Base-by-base conservation (phyloP, 2,329 filamentous ascomycete genomes). In the Camptophora hylomeconis region DNA sequence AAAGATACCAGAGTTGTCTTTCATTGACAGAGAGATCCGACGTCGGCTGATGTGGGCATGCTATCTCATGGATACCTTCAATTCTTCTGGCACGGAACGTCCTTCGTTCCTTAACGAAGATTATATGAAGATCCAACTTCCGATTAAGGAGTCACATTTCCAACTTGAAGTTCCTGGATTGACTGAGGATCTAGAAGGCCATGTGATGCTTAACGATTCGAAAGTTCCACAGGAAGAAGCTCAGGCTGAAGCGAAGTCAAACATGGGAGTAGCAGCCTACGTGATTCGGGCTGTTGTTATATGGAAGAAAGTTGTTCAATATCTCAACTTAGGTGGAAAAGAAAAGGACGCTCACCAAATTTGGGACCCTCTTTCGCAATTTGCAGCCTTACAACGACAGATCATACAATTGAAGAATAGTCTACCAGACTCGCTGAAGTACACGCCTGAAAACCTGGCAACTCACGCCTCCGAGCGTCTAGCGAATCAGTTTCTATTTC, bases 11-110 rank as follows among this genome's bases (percentile, higher is more conserved):
- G 72, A 78, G 38, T 67, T 89, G 29, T 93, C 83, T 49, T 89
- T 89, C 43, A 83, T 86, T 10, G 89, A 95, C 51, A 77, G 83
- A 16, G 89, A 98, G 52, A 94, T 95, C 30, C 71, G 89, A 36
- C 66, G 89, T 42, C 72, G 89, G 32, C 89, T 84, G 2, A 95
- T 98, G 87, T 98, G 89, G 89, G 81, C 86, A 8, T 95, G 87
- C 50, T 93, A 93, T 47, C 56, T 94, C 32, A 94, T 95, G 86
- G 89, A 98, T 51, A 75, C 87, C 0, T 94, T 94, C 61, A 94
- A 92, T 54, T 94, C 87, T 0, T 94, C 86, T 1, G 87, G 89
- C 2, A 92, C 83, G 2, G 86, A 94, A 46, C 70, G 87, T 20
- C 89, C 89, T 12, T 81, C 83, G 30, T 93, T 94, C 43, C 78